Evolutionary conservation across 2,329 filamentous ascomycete species (phyloP), one percentile per base, ranked within the genome.

Genomic region (Penicillium glabrum): DNA sequence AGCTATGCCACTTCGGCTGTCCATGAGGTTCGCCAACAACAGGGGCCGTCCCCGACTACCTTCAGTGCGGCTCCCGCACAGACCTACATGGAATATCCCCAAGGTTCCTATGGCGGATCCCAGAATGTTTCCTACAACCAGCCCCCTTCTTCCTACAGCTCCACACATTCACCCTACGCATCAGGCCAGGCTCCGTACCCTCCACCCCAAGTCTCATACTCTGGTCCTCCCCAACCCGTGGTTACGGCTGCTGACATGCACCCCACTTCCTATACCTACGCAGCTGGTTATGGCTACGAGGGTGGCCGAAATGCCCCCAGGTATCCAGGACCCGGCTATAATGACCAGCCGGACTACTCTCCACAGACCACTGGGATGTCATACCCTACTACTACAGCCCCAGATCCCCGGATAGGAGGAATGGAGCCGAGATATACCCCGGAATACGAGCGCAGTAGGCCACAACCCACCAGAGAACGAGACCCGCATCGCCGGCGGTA

Each of bases 341-440:
- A 78, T 57, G 65, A 73, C 56, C 74, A 77, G 46, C 58, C 69
- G 58, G 75, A 78, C 35, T 77, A 76, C 63, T 70, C 75, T 60
- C 71, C 72, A 44, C 72, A 72, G 54, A 72, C 75, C 44, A 69
- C 74, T 54, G 72, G 72, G 63, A 76, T 75, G 61, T 62, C 68
- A 49, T 77, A 77, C 63, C 72, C 75, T 59, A 58, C 74, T 52
- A 75, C 70, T 50, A 71, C 73, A 62, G 72, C 72, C 65, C 67
- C 75, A 59, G 75, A 77, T 57, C 68, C 73, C 49, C 74, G 75
- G 69, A 73, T 75, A 70, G 70, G 69, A 70, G 70, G 68, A 72
- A 74, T 76, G 69, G 75, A 77, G 54, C 66, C 73, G 55, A 76
- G 75, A 72, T 77, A 76, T 63, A 73, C 74, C 56, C 71, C 74